These are phyloP conservation scores for Hanseniaspora guilliermondii DNA, from an alignment of 805 yeast genomes.

Conservation along the genomic window DNA sequence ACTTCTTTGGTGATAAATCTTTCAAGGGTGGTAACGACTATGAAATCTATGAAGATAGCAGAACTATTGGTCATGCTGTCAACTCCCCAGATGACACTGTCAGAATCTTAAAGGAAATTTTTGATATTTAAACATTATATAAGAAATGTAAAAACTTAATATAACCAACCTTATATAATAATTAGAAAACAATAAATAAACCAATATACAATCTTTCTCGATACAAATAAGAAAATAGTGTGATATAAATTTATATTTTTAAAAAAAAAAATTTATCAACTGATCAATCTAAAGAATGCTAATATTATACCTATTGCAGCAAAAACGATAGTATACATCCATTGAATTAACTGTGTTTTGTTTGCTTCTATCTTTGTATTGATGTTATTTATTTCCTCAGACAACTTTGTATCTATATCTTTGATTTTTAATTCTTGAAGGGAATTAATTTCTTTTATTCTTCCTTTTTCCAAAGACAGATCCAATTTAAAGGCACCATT, in stretches of 20 bases:
- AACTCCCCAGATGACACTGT: slow-evolving; percentile 80
- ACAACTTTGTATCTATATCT: slow-evolving; percentile 88
- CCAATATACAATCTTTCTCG: no score
- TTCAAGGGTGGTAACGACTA: slow-evolving; percentile 97
- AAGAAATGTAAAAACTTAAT: slow-evolving; percentile 10
- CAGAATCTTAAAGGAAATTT: slow-evolving; percentile 69
- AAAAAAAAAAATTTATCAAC: slow-evolving; percentile 26
- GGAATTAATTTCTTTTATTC: slow-evolving; percentile 87
- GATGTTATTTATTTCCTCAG: slow-evolving; percentile 89
- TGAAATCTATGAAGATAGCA: slow-evolving; percentile 81
- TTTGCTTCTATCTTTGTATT: slow-evolving; percentile 91
- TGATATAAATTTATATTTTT: background rate
- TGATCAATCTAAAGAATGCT: slow-evolving; percentile 76
- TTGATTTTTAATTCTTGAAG: slow-evolving; percentile 86
- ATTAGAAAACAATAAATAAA: background rate
- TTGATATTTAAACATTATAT: slow-evolving; percentile 28
- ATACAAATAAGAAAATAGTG: no score
- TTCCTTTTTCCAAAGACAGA: slow-evolving; percentile 83
- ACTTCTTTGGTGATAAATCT: slow-evolving; percentile 97
- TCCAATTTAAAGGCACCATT: slow-evolving; percentile 85
- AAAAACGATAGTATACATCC: slow-evolving; percentile 96
- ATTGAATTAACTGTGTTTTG: slow-evolving; percentile 92
- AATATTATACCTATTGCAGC: slow-evolving; percentile 92
- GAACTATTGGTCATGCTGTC: slow-evolving; percentile 95
- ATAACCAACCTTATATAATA: background rate